Base-by-base conservation (phyloP, 805 yeast species). In the Yarrowia porcina region DNA sequence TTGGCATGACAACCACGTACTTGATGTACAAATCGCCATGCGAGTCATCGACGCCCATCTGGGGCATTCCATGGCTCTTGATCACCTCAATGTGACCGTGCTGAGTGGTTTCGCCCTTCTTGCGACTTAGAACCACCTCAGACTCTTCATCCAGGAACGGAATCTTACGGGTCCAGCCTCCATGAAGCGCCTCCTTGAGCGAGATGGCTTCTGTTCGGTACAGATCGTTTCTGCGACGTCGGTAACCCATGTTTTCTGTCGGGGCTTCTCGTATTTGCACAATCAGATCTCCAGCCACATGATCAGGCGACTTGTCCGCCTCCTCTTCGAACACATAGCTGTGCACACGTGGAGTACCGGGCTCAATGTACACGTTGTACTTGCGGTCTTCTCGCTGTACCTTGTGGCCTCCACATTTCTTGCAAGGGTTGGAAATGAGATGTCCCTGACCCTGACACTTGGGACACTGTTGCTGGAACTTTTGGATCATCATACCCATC, bases 401-500 rank as follows among this genome's bases (percentile, higher is more conserved):
- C 25, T 90, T 87, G 2, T 75, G 65, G 1, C 99, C 99, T 12
- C 78, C 73, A 74, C 99, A 94, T 33, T 72, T 74, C 17, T 77
- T 71, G 77, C 99, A 94, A 45, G 80, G 79, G 66, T 87, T 77
- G 50, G 81, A 77, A 41, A 90, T 86, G 8, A 79, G 75, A 63
- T 83, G 77, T 12, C 99, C 99, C 45, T 79, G 76, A 35, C 98
- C 98, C 11, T 77, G 75, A 79, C 99, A 94, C 59, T 77, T 75
- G 61, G 88, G 90, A 80, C 99, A 94, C 3, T 80, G 79, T 45
- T 85, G 81, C 72, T 89, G 93, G 68, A 92, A 80, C 65, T 86
- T 88, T 74, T 94, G 98, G 65, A 89, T 77, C 90, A 94, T 89
- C 8, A 92, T 92, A 0, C 90, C 97, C 67, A 93, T 75, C 72